phyloP scores from a whole-genome alignment of 768 basidiomycete genomes.

The Basidioascus undulatus region DNA sequence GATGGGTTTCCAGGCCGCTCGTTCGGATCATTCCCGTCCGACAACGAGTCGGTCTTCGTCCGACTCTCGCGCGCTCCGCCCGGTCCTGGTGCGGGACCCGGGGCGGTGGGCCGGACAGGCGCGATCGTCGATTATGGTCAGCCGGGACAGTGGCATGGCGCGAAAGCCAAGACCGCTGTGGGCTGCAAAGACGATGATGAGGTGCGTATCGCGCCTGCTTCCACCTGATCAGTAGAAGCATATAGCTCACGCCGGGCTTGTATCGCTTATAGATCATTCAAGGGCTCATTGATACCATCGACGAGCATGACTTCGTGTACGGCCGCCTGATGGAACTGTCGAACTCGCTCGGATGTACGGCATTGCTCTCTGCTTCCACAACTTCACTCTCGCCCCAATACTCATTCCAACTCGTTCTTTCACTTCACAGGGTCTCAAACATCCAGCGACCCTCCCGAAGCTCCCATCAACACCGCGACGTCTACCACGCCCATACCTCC shows the following conservation, averaged over 20 bases:
- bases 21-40: slow-evolving; percentile 67
- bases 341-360: slow-evolving; percentile 50
- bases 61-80: slow-evolving; percentile 34
- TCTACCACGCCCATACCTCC: slow-evolving; percentile 18
- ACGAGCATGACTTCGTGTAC: slow-evolving; percentile 56
- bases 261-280: slow-evolving; percentile 22
- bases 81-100: no score
- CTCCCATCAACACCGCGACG: no score
- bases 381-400: not conserved
- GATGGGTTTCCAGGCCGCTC: slow-evolving; percentile 27
- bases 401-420: not conserved
- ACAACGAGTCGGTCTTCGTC: slow-evolving; percentile 72
- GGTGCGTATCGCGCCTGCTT: slow-evolving; percentile 19
- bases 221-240: not conserved
- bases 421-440: slow-evolving; percentile 10
- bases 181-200: slow-evolving; percentile 57
- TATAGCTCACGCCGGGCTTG: no score
- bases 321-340: slow-evolving; percentile 61
- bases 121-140: slow-evolving; percentile 73
- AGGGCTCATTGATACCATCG: slow-evolving; percentile 33
- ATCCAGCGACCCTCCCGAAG: slow-evolving; percentile 1
- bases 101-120: slow-evolving; percentile 23
- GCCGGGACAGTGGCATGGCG: slow-evolving; percentile 57
- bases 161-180: slow-evolving; percentile 52
- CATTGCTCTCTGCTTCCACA: no score